Conservation (phyloP, 2,329 filamentous ascomycete species). For the Epichloe sibirici region DNA sequence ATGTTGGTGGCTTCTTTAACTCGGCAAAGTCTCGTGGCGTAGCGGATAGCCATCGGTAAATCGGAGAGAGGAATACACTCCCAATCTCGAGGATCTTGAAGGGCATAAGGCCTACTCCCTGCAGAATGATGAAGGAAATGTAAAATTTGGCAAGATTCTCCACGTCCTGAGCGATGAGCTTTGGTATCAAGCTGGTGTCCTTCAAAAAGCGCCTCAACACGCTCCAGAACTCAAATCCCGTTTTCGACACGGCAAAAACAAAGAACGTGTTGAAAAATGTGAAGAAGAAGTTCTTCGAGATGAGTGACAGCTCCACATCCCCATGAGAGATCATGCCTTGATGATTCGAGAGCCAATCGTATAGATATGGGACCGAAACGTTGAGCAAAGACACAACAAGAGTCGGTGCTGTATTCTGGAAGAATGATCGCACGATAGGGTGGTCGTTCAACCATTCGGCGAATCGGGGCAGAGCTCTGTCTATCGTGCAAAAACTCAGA, state of each 20-base stretch:
- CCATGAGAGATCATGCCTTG: conserved; percentile 94
- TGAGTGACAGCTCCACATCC: conserved; percentile 85
- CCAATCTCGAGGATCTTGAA: conserved; percentile 87
- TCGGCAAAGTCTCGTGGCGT: conserved; percentile 85
- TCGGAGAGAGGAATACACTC: conserved; percentile 69
- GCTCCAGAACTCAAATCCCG: conserved; percentile 62
- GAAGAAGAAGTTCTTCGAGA: conserved; percentile 99
- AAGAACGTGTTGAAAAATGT: conserved; percentile 99
- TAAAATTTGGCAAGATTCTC: conserved; percentile 73
- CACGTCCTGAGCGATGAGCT: conserved; percentile 62
- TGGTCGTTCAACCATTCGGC: conserved; percentile 56
- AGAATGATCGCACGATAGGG: conserved; percentile 57
- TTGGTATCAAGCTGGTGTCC: conserved; percentile 69
- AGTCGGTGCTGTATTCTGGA: conserved; percentile 82
- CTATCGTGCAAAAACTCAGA: conserved; percentile 70
- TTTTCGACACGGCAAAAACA: conserved; percentile 80
- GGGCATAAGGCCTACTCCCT: conserved; percentile 86
- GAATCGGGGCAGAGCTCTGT: conserved; percentile 57
- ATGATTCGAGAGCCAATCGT: conserved; percentile 80
- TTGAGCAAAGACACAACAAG: conserved; percentile 77
- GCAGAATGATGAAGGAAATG: conserved; percentile 84
- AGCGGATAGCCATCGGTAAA: conserved; percentile 64
- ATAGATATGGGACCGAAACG: conserved; percentile 81
- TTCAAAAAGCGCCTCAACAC: conserved; percentile 62
- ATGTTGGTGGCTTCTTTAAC: conserved; percentile 68